Evolutionary conservation across 2,329 filamentous ascomycete species (phyloP), one percentile per base, ranked within the genome.

Genomic region (Penicillium sp.): DNA sequence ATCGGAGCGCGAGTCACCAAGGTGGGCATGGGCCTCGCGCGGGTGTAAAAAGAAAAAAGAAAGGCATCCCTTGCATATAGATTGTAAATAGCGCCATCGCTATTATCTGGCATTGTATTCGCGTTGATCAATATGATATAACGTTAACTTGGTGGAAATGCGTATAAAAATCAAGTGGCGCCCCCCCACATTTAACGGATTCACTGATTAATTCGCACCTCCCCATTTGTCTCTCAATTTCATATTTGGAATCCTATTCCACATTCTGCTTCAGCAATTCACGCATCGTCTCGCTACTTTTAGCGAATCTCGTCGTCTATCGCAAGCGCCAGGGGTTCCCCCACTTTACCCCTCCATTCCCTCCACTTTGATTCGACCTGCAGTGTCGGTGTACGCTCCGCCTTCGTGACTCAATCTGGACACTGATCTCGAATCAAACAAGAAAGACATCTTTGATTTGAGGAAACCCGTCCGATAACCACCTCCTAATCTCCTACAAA

Each of bases 1-100:
- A 43, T 71, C 15, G 67, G 62, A 13, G 70, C 75, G 6, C 68
- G 76, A 48, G 55, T 72, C 38, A 64, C 62, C 5, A 72, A 70
- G 47, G 57, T 60, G 23, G 59, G 59, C 28, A 48, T 31, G 54
- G 64, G 57, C 33, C 59, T 68, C 59, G 62, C 57, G 8, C 68
- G 67, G 42, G 69, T 67, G 24, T 73, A 64, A 40, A 9, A 4
- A 25, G 20, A 2, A 3, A 54, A 64, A 40, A 7, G 2, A 25
- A 2, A 23, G n/a, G 20, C 25, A 9, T 13, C 42, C 40, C 40
- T 44, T 47, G 40, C 49, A 47, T 44, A 33, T 47, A 37, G 44
- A 41, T 37, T 41, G 43, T 44, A 43, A 28, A 53, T 46, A 41
- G 28, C 20, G 29, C 37, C 29, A 27, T 24, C 6, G 29, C 37